These are phyloP conservation scores for Trametes gibbosa DNA, from an alignment of 768 basidiomycete species.

Conservation along the genomic window DNA sequence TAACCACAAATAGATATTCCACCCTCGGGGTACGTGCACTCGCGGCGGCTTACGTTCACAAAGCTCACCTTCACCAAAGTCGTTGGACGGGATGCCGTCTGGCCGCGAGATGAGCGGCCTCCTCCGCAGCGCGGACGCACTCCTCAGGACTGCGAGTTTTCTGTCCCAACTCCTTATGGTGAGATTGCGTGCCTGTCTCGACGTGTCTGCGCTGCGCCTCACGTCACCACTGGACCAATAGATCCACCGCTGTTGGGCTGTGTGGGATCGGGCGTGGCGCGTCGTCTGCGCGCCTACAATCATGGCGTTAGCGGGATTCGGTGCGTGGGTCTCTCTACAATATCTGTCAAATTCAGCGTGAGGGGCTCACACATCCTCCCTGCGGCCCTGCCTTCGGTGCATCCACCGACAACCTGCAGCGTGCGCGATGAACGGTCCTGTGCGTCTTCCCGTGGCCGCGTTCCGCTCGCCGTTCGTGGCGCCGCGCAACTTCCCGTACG, in stretches of 20 bases:
- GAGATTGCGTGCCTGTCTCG: background rate
- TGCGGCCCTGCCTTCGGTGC: background rate
- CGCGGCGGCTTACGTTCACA: too few species aligned
- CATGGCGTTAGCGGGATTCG: conserved; percentile 2
- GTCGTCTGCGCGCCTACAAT: conserved; percentile 3
- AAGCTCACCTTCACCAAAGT: background rate
- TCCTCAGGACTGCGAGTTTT: conserved; percentile 3
- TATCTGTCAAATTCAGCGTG: background rate
- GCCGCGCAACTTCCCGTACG: conserved; percentile 5
- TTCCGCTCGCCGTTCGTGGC: conserved; percentile 14
- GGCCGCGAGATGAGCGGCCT: conserved; percentile 11
- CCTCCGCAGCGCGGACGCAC: conserved; percentile 4
- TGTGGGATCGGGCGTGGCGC: conserved; percentile 3
- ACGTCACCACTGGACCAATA: background rate
- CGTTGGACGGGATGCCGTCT: background rate
- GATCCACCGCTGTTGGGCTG: conserved; percentile 19
- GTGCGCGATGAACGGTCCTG: conserved; percentile 3
- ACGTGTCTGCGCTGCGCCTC: too few species aligned
- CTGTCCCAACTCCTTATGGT: conserved; percentile 14
- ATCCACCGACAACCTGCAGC: background rate
- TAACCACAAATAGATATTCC: conserved; percentile 11
- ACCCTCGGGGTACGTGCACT: conserved; percentile 1
- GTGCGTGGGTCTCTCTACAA: conserved; percentile 8
- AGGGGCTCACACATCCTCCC: background rate
- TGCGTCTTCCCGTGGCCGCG: background rate